phyloP scores from a whole-genome alignment of 345 rosid genomes.

The Cardamine resedifolia region DNA sequence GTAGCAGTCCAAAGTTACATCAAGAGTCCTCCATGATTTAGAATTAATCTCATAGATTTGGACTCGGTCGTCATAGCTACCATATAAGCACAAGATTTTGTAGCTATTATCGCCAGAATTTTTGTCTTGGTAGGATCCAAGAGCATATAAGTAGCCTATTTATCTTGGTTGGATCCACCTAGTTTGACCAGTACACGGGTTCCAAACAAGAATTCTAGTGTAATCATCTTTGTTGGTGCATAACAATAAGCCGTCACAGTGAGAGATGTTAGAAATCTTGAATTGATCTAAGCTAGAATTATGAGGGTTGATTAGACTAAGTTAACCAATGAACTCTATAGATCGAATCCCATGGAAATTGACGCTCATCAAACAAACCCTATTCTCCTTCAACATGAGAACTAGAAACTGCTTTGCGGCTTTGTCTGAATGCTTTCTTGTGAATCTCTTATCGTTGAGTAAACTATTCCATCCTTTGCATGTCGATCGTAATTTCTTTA shows the following conservation, averaged over 20 bases:
- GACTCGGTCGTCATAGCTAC: rapidly evolving
- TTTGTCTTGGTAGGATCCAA: neutral
- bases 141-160: neutral
- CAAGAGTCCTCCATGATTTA: neutral
- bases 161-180: neutral
- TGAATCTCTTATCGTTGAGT: neutral
- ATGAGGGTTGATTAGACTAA: neutral
- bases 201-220: neutral
- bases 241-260: slow-evolving; percentile 13
- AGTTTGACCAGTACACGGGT: slow-evolving; percentile 1
- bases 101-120: neutral
- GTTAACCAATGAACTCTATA: neutral
- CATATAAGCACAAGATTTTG: neutral
- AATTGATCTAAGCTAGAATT: neutral
- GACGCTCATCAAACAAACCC: neutral
- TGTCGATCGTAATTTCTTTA: neutral
- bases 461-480: slow-evolving; percentile 7
- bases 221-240: neutral
- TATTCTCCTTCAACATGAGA: neutral
- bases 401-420: neutral
- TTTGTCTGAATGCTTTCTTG: neutral
- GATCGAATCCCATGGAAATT: neutral
- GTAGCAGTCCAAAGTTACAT: neutral
- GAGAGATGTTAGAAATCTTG: neutral
- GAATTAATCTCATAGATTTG: neutral